Evolutionary conservation across 768 basidiomycete species (phyloP).

Genomic region (Trametopsis cervina): DNA sequence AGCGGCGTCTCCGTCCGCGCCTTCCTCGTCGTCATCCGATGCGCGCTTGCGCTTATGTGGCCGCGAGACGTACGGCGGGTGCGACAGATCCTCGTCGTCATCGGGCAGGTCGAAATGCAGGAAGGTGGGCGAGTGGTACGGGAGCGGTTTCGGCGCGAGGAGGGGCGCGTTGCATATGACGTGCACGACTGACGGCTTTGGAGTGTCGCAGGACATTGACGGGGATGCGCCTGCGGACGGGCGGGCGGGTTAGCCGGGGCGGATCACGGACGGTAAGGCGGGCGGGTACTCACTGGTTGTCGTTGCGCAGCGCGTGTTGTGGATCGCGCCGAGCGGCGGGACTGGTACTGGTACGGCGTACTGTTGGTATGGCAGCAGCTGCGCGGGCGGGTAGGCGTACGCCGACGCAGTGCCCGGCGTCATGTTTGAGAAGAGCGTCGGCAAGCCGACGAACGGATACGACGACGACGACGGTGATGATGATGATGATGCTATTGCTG

Average conservation of each 20-base stretch:
- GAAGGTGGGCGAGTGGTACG: slow-evolving; percentile 63
- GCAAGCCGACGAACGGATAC: background rate
- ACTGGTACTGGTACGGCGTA: background rate
- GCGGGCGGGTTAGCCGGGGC: background rate
- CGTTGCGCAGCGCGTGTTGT: background rate
- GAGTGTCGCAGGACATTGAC: slow-evolving; percentile 22
- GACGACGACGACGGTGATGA: too few relatives aligned
- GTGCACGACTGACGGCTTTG: slow-evolving; percentile 28
- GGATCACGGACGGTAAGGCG: background rate
- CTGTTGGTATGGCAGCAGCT: background rate
- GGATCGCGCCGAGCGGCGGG: background rate
- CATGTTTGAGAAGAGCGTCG: background rate
- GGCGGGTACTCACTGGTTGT: background rate
- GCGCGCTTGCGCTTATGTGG: slow-evolving; percentile 49
- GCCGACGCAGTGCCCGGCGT: background rate
- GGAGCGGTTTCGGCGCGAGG: slow-evolving; percentile 60
- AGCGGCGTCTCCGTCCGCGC: background rate
- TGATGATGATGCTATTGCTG: too few relatives aligned
- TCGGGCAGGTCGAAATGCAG: slow-evolving; percentile 63
- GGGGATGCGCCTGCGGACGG: slow-evolving; percentile 29
- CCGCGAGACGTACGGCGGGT: slow-evolving; percentile 56
- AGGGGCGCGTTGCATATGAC: slow-evolving; percentile 64
- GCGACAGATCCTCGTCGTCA: slow-evolving; percentile 62
- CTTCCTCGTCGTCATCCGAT: slow-evolving; percentile 11
- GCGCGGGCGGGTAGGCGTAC: background rate